Conservation (phyloP, 2,329 filamentous ascomycete genomes). For the Calonectria honghensis region DNA sequence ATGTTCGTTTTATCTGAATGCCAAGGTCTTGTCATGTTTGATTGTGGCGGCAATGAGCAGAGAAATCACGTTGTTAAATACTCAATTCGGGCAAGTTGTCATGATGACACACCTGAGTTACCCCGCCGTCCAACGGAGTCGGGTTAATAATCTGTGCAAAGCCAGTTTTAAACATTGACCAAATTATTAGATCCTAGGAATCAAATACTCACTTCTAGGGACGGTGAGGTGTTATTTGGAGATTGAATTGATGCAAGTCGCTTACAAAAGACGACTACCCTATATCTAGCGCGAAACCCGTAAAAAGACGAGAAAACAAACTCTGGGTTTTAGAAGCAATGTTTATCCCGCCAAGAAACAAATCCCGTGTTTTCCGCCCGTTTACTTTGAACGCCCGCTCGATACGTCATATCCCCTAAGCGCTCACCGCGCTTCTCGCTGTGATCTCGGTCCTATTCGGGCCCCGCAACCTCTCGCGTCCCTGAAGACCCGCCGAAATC, state of each 20-base stretch:
- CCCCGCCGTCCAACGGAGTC: conserved; percentile 36
- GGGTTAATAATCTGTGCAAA: not conserved
- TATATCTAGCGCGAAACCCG: not conserved
- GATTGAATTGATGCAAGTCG: not conserved
- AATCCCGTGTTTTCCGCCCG: too few relatives aligned
- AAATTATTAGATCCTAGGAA: not conserved
- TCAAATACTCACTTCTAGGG: not conserved
- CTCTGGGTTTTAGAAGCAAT: too few relatives aligned
- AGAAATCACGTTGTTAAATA: conserved; percentile 32
- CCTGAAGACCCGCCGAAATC: conserved; percentile 10
- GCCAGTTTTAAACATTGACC: not conserved
- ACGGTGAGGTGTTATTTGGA: not conserved
- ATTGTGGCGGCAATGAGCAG: not conserved
- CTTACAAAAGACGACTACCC: not conserved
- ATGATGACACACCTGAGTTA: conserved; percentile 10
- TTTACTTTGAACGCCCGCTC: not conserved
- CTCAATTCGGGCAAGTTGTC: not conserved
- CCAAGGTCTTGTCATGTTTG: not conserved
- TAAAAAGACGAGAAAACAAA: not conserved
- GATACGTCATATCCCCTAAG: not conserved
- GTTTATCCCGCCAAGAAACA: too few relatives aligned
- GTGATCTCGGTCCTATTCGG: conserved; percentile 19
- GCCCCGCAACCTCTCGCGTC: conserved; percentile 5
- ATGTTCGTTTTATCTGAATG: not conserved
- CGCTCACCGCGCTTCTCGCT: conserved; percentile 19